phyloP scores from a whole-genome alignment of 345 rosid genomes.

The Eucalyptus urophylla region DNA sequence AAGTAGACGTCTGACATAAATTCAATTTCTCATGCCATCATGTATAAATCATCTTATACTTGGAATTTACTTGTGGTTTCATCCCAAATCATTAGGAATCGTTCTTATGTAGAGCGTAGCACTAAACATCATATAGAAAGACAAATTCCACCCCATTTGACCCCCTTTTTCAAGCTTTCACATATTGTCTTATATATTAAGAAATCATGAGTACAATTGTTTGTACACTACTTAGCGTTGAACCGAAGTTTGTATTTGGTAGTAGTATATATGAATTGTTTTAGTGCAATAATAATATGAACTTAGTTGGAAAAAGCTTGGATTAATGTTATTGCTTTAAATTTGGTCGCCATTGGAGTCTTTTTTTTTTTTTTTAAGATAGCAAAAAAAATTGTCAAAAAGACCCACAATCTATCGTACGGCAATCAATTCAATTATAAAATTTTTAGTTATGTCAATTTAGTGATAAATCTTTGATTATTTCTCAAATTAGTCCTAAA shows the following conservation, averaged over 20 bases:
- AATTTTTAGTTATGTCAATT: not conserved
- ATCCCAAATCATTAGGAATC: not conserved
- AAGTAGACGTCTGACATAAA: not conserved
- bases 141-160: no score
- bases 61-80: not conserved
- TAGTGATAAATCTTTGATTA: not conserved
- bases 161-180: not conserved
- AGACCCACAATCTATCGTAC: no score
- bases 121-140: no score
- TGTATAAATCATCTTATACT: not conserved
- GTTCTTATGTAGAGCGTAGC: not conserved
- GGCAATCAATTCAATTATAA: rapidly evolving
- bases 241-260: not conserved
- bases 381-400: no score
- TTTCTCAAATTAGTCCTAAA: no score
- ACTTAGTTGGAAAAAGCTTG: not conserved
- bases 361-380: not conserved
- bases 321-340: not conserved
- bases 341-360: not conserved
- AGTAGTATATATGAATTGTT: no score
- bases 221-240: no score
- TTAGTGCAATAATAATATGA: not conserved
- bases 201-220: not conserved
- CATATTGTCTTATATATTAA: no score
- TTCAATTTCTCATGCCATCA: not conserved